Evolutionary conservation across 345 rosid species (phyloP), one percentile per base, ranked within the genome.

Genomic region (Sonneratia alba): DNA sequence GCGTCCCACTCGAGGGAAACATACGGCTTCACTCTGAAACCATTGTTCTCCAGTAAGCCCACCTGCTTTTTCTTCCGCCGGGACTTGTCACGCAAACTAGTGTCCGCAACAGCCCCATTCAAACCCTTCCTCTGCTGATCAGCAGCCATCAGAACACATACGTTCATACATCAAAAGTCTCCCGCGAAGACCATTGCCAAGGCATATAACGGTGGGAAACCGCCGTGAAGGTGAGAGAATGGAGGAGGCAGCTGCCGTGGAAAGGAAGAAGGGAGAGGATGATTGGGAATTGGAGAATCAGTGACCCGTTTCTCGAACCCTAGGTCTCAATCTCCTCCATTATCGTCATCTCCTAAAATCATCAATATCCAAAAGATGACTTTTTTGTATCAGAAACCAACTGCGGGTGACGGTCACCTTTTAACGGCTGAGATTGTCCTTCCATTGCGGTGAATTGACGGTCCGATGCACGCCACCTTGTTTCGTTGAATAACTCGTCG

Each of bases 1-100:
- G 80, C 79, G 70, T 95, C 94, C 99, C 99, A 95, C 84, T 89
- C 87, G 36, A 95, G 96, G 77, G 86, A 86, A 74, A 92, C 87
- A 66, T 82, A 91, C 76, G 89, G 86, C 77, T 87, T 88, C 0
- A 83, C 53, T 77, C 81, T 85, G 75, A 82, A 77, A 65, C 85
- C 82, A 77, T 62, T 62, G 38, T 37, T 80, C 75, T 84, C 81
- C 15, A 71, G 75, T 40, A 86, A 79, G 68, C 56, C 84, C 62
- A 75, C 19, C 77, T 80, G 91, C 77, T 85, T 95, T 83, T 82
- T 92, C 79, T 91, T 92, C 48, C 72, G 80, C 84, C 82, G 89
- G 71, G 85, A 76, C 74, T 83, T 88, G 70, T 85, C 92, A 78
- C 77, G 63, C 32, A 87, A 80, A 75, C 86, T 82, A 73, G 77